phyloP scores from a whole-genome alignment of 306 rosid genomes.

The Vigna hirtella region DNA sequence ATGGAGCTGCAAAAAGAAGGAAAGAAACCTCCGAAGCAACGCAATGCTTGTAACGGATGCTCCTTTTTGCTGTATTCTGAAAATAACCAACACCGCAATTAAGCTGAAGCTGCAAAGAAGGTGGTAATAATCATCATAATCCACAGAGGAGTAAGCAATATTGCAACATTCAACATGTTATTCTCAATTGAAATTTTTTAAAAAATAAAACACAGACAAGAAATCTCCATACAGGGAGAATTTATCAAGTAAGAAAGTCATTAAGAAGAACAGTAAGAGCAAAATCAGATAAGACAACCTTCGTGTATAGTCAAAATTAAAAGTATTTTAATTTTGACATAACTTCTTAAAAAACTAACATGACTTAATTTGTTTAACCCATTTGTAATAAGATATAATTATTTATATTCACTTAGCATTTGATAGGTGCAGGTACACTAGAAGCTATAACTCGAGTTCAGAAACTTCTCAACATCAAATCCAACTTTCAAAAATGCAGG shows the following conservation, averaged over 20 bases:
- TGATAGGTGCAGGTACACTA: not conserved
- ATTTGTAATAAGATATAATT: not conserved
- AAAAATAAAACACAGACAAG: not conserved
- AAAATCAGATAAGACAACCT: not conserved
- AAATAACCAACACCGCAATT: constrained; percentile 48
- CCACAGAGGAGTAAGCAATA: constrained; percentile 5
- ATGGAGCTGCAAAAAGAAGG: not conserved
- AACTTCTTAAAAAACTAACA: not conserved
- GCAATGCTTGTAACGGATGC: constrained; percentile 56
- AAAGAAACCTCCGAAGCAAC: constrained; percentile 69
- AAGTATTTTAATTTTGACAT: not conserved
- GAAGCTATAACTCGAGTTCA: not conserved
- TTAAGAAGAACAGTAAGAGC: not conserved
- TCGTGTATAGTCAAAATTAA: not conserved
- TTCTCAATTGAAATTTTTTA: not conserved
- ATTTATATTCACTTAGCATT: not conserved
- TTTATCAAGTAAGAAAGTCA: not conserved
- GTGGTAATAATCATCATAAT: constrained; percentile 23
- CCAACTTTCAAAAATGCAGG: not conserved
- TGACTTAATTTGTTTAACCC: not conserved
- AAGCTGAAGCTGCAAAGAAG: constrained; percentile 60
- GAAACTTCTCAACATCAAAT: constrained; percentile 2
- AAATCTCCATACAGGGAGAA: not conserved
- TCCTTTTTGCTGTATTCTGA: constrained; percentile 56
- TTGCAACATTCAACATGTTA: constrained; percentile 10